Evolutionary conservation across 345 rosid genomes (phyloP), one percentile per base, ranked within the genome.

Genomic region (Carallia brachiata): DNA sequence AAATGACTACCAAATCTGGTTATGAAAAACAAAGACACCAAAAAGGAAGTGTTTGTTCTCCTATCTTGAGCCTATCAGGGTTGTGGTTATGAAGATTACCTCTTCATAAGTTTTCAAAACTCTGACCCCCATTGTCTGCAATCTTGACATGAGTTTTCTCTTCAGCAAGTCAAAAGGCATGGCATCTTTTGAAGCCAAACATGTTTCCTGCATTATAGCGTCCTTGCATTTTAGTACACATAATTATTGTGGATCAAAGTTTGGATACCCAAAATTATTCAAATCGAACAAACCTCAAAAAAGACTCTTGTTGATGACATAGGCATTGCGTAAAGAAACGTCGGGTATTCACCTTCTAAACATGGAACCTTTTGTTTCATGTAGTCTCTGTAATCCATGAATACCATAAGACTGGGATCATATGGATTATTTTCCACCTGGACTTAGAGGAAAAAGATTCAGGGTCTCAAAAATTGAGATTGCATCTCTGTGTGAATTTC

Each of bases 381-480:
- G 71, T 84, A 84, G 77, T 90, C 90, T 86, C 99, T 85, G 73
- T 91, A 95, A 72, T 95, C 99, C 99, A 91, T 95, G 85, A 95
- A 95, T 71, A 95, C 97, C 99, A 90, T 95, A 78, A 86, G 82
- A 66, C 84, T 87, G 52, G 97, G 97, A 87, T 95, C 96, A 81
- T 86, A 95, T 62, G 99, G 96, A 86, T 79, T 85, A 76, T 84
- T 87, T 81, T 95, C 97, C 85, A 95, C 99, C 99, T 91, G 82
- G 57, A 73, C 68, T 65, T 52, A 59, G 54, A 70, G 62, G 39
- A 74, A 4, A 66, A 52, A 78, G 62, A 53, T 62, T 31, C 3
- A 63, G 16, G 18, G 63, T 58, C 44, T 52, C 28, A 37, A 58
- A 54, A 54, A 59, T 50, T n/a, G 28, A 18, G n/a, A 16, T 40